Evolutionary conservation across 192 early-diverging fungal genomes (phyloP).

Genomic region (Phycomyces blakesleeanus): DNA sequence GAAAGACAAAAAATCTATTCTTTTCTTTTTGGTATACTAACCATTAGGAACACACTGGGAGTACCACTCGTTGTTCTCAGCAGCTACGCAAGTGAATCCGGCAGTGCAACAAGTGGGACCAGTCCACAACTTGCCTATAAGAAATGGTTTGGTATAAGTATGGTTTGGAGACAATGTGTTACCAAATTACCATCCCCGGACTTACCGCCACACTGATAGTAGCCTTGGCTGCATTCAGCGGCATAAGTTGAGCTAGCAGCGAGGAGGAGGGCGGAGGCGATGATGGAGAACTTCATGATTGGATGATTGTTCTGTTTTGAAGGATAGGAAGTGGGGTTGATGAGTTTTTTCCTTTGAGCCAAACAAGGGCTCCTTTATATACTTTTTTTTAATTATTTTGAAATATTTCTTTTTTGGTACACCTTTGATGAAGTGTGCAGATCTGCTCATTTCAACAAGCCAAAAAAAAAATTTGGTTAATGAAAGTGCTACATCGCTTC

Average conservation of each 20-base stretch:
- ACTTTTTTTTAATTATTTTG: neutral
- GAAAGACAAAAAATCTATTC: no score
- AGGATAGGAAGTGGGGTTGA: no score
- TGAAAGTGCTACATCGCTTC: no score
- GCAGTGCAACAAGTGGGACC: slow-evolving; percentile 22
- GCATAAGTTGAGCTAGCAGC: neutral
- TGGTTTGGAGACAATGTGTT: neutral
- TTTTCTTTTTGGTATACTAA: neutral
- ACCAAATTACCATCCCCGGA: neutral
- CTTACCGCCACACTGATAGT: slow-evolving; percentile 21
- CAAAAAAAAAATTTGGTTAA: no score
- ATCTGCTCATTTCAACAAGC: no score
- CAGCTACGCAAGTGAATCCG: slow-evolving; percentile 14
- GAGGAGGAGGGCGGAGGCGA: neutral
- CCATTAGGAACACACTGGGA: slow-evolving; percentile 13
- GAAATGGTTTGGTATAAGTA: neutral
- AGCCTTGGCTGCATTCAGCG: slow-evolving; percentile 8
- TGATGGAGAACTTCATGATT: no score
- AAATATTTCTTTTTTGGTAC: no score
- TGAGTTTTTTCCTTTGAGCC: no score
- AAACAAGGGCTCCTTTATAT: neutral
- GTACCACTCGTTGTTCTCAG: slow-evolving; percentile 9
- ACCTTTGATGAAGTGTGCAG: no score
- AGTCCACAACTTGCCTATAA: slow-evolving; percentile 11
- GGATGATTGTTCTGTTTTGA: no score